These are phyloP conservation scores for Plectosphaerella cucumerina DNA, from an alignment of 2,329 filamentous ascomycete species.

Conservation along the genomic window DNA sequence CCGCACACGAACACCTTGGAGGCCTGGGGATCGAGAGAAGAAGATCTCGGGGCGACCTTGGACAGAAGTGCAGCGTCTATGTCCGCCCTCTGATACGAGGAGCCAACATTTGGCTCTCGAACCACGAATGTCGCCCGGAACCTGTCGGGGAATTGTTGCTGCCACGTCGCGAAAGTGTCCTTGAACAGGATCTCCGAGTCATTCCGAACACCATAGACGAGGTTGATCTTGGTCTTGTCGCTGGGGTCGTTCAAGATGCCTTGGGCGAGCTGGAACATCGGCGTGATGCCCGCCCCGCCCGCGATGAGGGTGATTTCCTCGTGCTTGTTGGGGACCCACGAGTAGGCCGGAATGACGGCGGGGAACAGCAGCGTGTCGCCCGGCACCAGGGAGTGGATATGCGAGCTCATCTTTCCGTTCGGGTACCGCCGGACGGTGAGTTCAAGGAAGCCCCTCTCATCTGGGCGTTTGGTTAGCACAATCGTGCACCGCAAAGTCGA, in stretches of 20 bases:
- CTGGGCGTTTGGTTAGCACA: constrained; percentile 20
- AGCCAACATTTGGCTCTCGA: constrained; percentile 37
- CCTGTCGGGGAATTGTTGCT: constrained; percentile 45
- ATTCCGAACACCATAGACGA: constrained; percentile 64
- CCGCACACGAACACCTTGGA: constrained; percentile 66
- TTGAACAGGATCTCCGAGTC: constrained; percentile 56
- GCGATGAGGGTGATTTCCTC: constrained; percentile 60
- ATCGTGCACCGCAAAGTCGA: not conserved
- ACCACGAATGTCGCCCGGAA: constrained; percentile 58
- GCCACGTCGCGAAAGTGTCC: constrained; percentile 51
- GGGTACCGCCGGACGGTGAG: constrained; percentile 67
- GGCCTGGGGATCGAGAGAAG: constrained; percentile 15
- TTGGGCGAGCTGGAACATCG: constrained; percentile 60
- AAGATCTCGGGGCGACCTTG: constrained; percentile 35
- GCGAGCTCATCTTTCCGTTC: constrained; percentile 56
- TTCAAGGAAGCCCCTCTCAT: constrained; percentile 55
- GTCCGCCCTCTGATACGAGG: constrained; percentile 46
- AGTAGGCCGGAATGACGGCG: constrained; percentile 47
- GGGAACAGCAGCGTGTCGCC: constrained; percentile 59
- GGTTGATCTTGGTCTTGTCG: constrained; percentile 58
- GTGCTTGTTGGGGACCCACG: constrained; percentile 47
- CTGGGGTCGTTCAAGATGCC: constrained; percentile 58
- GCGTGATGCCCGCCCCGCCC: constrained; percentile 70
- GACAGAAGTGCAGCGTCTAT: constrained; percentile 53
- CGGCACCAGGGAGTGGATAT: constrained; percentile 62